Evolutionary conservation across 1,284 basidiomycete species (phyloP).

Genomic region (Apiotrichum gamsii): DNA sequence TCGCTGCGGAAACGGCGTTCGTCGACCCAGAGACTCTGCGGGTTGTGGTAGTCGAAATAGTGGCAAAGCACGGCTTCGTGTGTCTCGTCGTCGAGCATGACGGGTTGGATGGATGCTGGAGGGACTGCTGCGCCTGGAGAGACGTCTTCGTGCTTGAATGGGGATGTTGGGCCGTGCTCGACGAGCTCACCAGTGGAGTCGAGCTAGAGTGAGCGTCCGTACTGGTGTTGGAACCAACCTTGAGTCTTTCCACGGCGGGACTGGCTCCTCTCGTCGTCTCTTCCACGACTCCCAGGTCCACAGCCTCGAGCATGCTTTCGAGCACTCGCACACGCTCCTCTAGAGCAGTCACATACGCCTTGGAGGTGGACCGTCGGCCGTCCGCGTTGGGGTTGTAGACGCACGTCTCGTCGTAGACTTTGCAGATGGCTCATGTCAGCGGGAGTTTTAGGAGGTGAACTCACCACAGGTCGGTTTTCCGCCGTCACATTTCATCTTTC

Average conservation of each 20-base stretch:
- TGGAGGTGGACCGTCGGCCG: constrained; percentile 16
- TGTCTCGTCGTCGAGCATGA: constrained; percentile 12
- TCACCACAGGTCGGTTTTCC: constrained; percentile 16
- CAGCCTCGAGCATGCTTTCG: constrained; percentile 10
- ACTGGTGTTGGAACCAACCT: too few species aligned
- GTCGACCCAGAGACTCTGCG: constrained; percentile 24
- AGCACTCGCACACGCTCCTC: constrained; percentile 16
- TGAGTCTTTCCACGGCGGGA: background rate
- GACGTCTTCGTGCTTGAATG: constrained; percentile 11
- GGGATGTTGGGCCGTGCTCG: constrained; percentile 16
- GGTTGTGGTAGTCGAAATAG: constrained; percentile 26
- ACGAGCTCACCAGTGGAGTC: constrained; percentile 16
- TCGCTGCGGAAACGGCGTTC: constrained; percentile 20
- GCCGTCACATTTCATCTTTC: constrained; percentile 21
- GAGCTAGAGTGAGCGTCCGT: too few species aligned
- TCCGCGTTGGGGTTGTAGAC: constrained; percentile 19
- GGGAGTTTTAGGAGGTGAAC: too few species aligned
- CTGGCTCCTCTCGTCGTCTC: background rate
- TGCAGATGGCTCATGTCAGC: constrained; percentile 23
- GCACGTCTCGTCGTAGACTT: constrained; percentile 19
- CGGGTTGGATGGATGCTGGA: constrained; percentile 3
- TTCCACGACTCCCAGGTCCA: constrained; percentile 3
- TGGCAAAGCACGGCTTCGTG: constrained; percentile 20
- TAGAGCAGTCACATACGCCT: constrained; percentile 18
- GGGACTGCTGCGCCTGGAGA: background rate